Conservation (phyloP, 164 flowering plant species). For the Euptelea pleiosperma region DNA sequence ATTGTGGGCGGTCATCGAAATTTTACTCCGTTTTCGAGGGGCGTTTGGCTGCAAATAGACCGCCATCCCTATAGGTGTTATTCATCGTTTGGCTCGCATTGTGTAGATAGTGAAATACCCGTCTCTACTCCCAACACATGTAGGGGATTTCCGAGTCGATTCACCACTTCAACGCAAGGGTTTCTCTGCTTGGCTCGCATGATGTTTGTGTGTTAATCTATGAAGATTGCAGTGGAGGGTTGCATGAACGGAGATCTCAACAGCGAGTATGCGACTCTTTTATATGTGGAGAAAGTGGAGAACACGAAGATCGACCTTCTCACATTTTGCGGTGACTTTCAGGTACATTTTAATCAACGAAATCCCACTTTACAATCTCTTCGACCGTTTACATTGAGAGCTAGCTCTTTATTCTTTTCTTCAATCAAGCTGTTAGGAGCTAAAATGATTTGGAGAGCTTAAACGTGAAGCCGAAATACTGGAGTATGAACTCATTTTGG, state of each 20-base stretch:
- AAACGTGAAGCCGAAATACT: slow-evolving; percentile 59
- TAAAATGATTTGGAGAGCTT: slow-evolving; percentile 72
- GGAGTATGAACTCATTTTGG: slow-evolving; percentile 88
- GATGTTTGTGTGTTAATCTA: not conserved
- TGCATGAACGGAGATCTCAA: slow-evolving; percentile 99
- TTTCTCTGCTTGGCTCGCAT: too few relatives aligned
- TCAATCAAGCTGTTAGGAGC: slow-evolving; percentile 80
- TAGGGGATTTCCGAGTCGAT: slow-evolving; percentile 2
- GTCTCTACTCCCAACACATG: not conserved
- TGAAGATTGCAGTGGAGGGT: slow-evolving; percentile 85
- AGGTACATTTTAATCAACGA: slow-evolving; percentile 35
- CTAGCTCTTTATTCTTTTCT: too few relatives aligned
- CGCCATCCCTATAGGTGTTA: too few relatives aligned
- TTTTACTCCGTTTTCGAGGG: too few relatives aligned
- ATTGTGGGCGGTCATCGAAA: too few relatives aligned
- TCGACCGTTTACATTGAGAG: too few relatives aligned
- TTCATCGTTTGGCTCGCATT: too few relatives aligned
- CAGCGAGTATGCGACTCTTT: slow-evolving; percentile 71
- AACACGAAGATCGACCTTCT: slow-evolving; percentile 87
- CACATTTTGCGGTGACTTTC: slow-evolving; percentile 93
- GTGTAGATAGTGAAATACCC: too few relatives aligned
- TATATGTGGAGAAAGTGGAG: slow-evolving; percentile 51
- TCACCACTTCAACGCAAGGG: too few relatives aligned
- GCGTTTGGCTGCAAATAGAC: too few relatives aligned
- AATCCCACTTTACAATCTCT: not conserved